Conservation (phyloP, 352 stramenopile species). For the Blastocystis sp. region DNA sequence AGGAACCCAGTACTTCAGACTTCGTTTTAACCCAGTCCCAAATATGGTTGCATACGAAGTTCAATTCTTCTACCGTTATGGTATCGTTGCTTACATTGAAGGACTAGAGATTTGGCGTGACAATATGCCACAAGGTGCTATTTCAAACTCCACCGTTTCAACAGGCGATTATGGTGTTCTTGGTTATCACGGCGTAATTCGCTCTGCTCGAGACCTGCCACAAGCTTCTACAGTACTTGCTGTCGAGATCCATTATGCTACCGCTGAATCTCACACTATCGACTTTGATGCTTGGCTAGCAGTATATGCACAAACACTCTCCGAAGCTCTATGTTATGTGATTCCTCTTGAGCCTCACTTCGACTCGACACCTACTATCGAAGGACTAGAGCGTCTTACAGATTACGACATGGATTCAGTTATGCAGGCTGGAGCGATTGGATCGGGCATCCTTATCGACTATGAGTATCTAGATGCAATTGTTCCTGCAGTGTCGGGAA, state of each 20-base stretch:
- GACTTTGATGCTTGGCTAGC: conserved; percentile 19
- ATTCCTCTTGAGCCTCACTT: no score
- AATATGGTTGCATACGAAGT: conserved; percentile 5
- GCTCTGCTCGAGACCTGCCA: background rate
- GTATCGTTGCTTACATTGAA: conserved; percentile 53
- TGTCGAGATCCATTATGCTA: background rate
- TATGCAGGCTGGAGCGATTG: background rate
- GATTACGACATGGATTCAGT: background rate
- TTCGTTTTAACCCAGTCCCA: background rate
- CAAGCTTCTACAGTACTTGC: background rate
- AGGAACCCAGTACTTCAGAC: conserved; percentile 29
- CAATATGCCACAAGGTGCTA: background rate
- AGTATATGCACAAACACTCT: background rate
- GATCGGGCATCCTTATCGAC: background rate
- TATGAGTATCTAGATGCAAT: background rate
- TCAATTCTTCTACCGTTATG: conserved; percentile 5
- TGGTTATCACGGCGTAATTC: background rate
- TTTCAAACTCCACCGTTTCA: background rate
- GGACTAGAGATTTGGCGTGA: conserved; percentile 19
- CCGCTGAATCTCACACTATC: background rate
- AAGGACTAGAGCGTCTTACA: background rate
- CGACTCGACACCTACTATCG: background rate
- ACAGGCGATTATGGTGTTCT: background rate
- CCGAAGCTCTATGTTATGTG: background rate
- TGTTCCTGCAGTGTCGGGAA: background rate